Percentiles rank a stretch among this genome's conserved stretches.
These are phyloP conservation scores for Lepiota brunneoincarnata DNA, from an alignment of 768 basidiomycete genomes.

Conservation along the genomic window DNA sequence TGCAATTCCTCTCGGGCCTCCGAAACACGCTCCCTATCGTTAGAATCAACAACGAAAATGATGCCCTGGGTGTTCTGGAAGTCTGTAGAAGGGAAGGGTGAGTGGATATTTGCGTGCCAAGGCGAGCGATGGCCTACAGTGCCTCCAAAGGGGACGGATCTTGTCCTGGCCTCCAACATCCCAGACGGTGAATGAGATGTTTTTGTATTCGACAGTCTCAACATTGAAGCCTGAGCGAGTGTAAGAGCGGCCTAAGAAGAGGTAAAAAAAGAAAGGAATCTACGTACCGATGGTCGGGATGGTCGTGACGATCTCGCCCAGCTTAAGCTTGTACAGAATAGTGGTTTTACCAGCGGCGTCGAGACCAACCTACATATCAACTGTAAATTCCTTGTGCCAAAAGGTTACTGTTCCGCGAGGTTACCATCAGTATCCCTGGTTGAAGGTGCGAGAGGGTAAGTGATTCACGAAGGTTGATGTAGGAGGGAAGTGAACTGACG, in stretches of 20 bases:
- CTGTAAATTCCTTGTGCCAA: conserved; percentile 15
- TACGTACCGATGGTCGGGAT: conserved; percentile 97
- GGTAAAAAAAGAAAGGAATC: conserved; percentile 10
- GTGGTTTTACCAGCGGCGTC: conserved; percentile 99
- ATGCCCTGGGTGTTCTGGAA: conserved; percentile 99
- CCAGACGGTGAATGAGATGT: conserved; percentile 99
- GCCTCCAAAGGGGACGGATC: conserved; percentile 99
- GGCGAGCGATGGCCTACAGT: conserved; percentile 69
- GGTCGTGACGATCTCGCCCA: conserved; percentile 99
- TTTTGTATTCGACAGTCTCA: conserved; percentile 99
- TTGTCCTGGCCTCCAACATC: conserved; percentile 99
- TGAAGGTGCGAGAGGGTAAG: conserved; percentile 26
- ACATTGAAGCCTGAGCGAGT: conserved; percentile 90
- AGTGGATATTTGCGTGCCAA: conserved; percentile 14
- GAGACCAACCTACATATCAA: conserved; percentile 78
- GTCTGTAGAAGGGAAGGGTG: conserved; percentile 51
- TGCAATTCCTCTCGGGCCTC: conserved; percentile 99
- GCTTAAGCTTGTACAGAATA: conserved; percentile 98
- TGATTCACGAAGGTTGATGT: conserved; percentile 24
- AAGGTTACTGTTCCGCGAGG: conserved; percentile 21
- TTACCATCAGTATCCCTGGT: conserved; percentile 94
- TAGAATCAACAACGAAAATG: conserved; percentile 99
- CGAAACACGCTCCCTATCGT: conserved; percentile 98
- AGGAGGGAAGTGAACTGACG: conserved; percentile 57
- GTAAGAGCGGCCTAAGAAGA: conserved; percentile 18